A percentile compares a stretch with the other conserved stretches of the same genome.
Evolutionary conservation across 2,329 filamentous ascomycete genomes (phyloP).

Genomic region (Saccharata proteae): DNA sequence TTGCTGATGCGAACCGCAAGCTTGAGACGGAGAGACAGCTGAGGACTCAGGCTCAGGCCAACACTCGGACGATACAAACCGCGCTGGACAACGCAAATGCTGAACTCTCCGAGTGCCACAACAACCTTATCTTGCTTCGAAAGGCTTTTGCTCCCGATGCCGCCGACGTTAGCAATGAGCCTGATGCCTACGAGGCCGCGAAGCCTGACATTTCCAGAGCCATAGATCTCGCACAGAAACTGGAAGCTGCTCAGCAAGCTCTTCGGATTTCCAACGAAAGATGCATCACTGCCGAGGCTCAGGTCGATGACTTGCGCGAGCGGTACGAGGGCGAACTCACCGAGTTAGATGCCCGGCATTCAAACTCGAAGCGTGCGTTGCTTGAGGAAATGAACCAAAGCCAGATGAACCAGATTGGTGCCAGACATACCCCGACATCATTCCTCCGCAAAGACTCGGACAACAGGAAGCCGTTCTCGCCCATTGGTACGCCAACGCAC

Average conservation of each 20-base stretch:
- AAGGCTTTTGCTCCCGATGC: slow-evolving; percentile 75
- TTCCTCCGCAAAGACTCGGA: slow-evolving; percentile 50
- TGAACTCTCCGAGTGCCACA: slow-evolving; percentile 69
- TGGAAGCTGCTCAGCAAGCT: slow-evolving; percentile 81
- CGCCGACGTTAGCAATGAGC: slow-evolving; percentile 39
- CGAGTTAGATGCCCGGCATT: slow-evolving; percentile 49
- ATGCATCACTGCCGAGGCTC: slow-evolving; percentile 68
- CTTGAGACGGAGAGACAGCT: slow-evolving; percentile 84
- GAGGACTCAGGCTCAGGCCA: slow-evolving; percentile 72
- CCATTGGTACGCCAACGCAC: slow-evolving; percentile 57
- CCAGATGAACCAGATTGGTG: slow-evolving; percentile 46
- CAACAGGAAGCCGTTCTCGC: slow-evolving; percentile 50
- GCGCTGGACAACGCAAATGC: slow-evolving; percentile 68
- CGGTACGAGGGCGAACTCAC: slow-evolving; percentile 60
- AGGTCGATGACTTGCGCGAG: slow-evolving; percentile 65
- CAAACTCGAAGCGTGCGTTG: slow-evolving; percentile 57
- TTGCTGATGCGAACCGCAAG: slow-evolving; percentile 79
- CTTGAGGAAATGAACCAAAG: slow-evolving; percentile 83
- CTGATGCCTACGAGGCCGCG: slow-evolving; percentile 53
- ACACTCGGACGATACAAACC: slow-evolving; percentile 66
- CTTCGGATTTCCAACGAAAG: slow-evolving; percentile 73
- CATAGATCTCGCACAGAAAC: slow-evolving; percentile 69
- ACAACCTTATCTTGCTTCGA: slow-evolving; percentile 69
- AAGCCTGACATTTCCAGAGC: slow-evolving; percentile 55
- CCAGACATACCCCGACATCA: slow-evolving; percentile 57